A percentile compares a stretch with the other conserved stretches of the same genome.
Evolutionary conservation across 2,329 filamentous ascomycete species (phyloP).

Genomic region (Salinomyces thailandicus): DNA sequence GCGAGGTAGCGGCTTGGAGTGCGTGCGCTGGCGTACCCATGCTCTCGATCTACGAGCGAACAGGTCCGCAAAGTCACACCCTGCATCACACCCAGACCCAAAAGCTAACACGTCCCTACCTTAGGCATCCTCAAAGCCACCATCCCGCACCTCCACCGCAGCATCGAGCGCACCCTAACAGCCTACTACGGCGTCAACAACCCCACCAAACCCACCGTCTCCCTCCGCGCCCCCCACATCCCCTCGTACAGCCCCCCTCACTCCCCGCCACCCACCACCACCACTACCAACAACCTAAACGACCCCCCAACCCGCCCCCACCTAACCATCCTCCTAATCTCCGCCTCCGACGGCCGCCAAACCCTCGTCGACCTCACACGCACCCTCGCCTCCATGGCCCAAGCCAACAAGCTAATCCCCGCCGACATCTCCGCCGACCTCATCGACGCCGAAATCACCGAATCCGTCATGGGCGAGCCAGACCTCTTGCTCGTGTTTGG

Average conservation of each 20-base stretch:
- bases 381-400: constrained; percentile 89
- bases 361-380: constrained; percentile 93
- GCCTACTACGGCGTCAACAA: constrained; percentile 68
- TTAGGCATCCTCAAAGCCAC: constrained; percentile 80
- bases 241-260: constrained; percentile 43
- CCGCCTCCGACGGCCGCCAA: constrained; percentile 77
- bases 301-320: constrained; percentile 30
- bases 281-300: constrained; percentile 14
- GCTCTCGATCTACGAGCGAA: constrained; percentile 85
- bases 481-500: constrained; percentile 83
- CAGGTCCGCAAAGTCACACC: constrained; percentile 50
- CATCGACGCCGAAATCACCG: constrained; percentile 75
- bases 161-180: constrained; percentile 67
- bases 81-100: no score
- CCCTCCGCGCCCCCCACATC: constrained; percentile 60
- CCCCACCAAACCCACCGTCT: constrained; percentile 56
- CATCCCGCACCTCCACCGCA: constrained; percentile 71
- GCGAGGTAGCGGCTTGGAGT: constrained; percentile 89
- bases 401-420: constrained; percentile 70
- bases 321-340: constrained; percentile 65
- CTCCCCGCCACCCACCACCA: constrained; percentile 14
- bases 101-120: neutral
- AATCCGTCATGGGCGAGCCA: constrained; percentile 73
- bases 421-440: constrained; percentile 76
- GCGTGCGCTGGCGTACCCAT: constrained; percentile 77